Evolutionary conservation across 2,329 filamentous ascomycete species (phyloP).

Genomic region (Lasiodiplodia gonubiensis): DNA sequence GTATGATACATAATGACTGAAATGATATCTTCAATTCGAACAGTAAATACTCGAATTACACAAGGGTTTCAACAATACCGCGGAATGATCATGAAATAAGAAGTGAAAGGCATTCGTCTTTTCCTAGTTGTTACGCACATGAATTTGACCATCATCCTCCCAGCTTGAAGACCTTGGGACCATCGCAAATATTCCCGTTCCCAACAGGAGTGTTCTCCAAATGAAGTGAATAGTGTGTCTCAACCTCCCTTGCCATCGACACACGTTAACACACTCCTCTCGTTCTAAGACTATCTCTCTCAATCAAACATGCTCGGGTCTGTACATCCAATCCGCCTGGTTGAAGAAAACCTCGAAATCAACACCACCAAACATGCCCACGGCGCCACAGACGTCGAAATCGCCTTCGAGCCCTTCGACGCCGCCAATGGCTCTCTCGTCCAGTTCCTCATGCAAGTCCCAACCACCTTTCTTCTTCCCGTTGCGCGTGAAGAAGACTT

Average conservation of each 20-base stretch:
- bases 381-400: slow-evolving; percentile 71
- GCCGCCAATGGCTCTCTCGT: slow-evolving; percentile 65
- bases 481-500: slow-evolving; percentile 74
- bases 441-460: slow-evolving; percentile 77
- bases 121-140: too few species aligned
- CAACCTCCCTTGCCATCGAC: too few species aligned
- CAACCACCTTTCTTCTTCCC: slow-evolving; percentile 66
- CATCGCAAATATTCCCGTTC: too few species aligned
- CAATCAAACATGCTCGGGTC: slow-evolving; percentile 12
- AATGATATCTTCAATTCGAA: not conserved
- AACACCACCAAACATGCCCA: slow-evolving; percentile 73
- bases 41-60: not conserved
- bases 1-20: not conserved
- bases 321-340: slow-evolving; percentile 62
- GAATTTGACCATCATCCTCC: too few species aligned
- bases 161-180: too few species aligned
- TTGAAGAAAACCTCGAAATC: slow-evolving; percentile 71
- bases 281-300: not conserved
- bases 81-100: not conserved
- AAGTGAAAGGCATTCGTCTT: not conserved
- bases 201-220: too few species aligned
- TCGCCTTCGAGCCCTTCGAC: slow-evolving; percentile 72
- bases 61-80: not conserved
- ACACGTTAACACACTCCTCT: too few species aligned
- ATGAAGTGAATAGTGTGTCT: too few species aligned